Evolutionary conservation across 345 rosid species (phyloP).

Genomic region (Syzygium oleosum): DNA sequence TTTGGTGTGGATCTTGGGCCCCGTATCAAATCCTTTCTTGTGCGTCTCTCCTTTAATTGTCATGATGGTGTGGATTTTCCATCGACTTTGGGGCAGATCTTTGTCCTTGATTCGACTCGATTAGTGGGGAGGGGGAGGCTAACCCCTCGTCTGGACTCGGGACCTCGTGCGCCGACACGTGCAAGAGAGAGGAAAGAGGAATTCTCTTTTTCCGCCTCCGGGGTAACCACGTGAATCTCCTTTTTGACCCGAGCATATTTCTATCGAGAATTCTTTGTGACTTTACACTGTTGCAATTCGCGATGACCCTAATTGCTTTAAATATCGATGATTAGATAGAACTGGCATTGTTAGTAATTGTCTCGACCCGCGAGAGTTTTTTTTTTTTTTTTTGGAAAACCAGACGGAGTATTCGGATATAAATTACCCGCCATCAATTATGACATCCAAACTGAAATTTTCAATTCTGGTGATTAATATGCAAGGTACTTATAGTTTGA

Average conservation of each 20-base stretch:
- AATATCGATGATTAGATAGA: rapidly evolving
- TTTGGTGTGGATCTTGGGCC: background rate
- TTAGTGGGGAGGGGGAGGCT: background rate
- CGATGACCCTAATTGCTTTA: background rate
- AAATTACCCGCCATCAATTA: no score
- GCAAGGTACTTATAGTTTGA: no score
- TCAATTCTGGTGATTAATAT: no score
- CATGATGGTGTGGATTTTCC: background rate
- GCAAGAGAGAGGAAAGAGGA: background rate
- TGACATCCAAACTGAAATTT: no score
- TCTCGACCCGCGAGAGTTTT: no score
- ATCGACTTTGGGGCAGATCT: background rate
- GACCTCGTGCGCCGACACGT: background rate
- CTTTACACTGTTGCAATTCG: rapidly evolving
- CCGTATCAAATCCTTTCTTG: background rate
- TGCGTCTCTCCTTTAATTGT: background rate
- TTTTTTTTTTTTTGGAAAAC: no score
- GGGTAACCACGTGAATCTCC: background rate
- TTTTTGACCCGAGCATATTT: background rate
- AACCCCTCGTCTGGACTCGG: background rate
- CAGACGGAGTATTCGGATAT: no score
- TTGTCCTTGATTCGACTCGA: background rate
- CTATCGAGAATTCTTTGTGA: background rate
- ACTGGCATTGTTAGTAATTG: no score
- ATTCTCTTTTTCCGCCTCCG: background rate